Percentiles rank a stretch among this genome's conserved stretches.
Evolutionary conservation across 2,329 filamentous ascomycete genomes (phyloP).

Genomic region (Nannizziopsis barbatae): DNA sequence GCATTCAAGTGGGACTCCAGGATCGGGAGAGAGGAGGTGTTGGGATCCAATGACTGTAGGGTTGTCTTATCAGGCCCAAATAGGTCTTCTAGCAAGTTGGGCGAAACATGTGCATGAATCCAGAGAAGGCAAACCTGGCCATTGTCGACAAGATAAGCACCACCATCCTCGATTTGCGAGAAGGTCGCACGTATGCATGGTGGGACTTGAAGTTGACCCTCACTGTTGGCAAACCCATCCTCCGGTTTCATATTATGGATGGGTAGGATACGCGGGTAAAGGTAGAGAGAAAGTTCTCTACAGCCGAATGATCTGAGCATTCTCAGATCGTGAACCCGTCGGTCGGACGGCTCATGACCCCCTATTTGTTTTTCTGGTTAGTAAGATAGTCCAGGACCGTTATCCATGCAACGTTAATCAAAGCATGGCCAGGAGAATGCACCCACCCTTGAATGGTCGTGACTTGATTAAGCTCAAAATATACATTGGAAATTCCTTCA

Average conservation of each 20-base stretch:
- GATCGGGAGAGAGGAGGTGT: constrained; percentile 66
- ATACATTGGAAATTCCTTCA: constrained; percentile 97
- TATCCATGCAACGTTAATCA: background rate
- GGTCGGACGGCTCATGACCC: constrained; percentile 79
- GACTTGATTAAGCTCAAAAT: constrained; percentile 82
- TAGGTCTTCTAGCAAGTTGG: constrained; percentile 78
- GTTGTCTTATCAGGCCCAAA: constrained; percentile 66
- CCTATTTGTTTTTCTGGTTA: constrained; percentile 33
- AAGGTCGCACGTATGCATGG: constrained; percentile 72
- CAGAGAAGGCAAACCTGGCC: constrained; percentile 85
- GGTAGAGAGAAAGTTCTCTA: constrained; percentile 74
- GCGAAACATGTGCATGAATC: constrained; percentile 85
- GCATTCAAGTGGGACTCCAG: constrained; percentile 88
- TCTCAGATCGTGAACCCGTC: constrained; percentile 80
- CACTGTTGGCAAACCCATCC: constrained; percentile 88
- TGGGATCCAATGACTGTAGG: constrained; percentile 69
- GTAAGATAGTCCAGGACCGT: background rate
- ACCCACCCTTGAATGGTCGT: constrained; percentile 67
- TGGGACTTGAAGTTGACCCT: constrained; percentile 77
- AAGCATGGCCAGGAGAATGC: background rate
- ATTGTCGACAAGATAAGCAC: constrained; percentile 90
- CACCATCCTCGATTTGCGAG: constrained; percentile 77
- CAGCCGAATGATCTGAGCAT: constrained; percentile 82
- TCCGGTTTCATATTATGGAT: constrained; percentile 78
- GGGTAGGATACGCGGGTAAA: constrained; percentile 88